Percentiles rank a stretch among this genome's conserved stretches.
Evolutionary conservation across 352 stramenopile species (phyloP).

Genomic region (Phytophthora pistaciae): DNA sequence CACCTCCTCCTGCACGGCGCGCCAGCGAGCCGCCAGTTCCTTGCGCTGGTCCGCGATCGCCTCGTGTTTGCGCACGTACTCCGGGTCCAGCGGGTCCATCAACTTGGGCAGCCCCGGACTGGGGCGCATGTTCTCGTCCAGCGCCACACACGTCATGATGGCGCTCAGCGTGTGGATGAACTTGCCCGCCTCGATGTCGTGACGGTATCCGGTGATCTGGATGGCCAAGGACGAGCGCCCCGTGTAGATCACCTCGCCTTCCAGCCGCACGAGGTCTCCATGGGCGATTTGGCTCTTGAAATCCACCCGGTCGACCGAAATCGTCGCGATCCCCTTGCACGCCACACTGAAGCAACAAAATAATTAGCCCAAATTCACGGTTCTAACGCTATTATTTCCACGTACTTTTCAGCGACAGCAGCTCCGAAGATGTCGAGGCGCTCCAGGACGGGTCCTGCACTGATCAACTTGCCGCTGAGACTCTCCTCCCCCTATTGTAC

Average conservation of each 20-base stretch:
- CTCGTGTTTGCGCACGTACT: slow-evolving; percentile 60
- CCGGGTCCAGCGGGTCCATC: slow-evolving; percentile 43
- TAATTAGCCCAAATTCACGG: not conserved
- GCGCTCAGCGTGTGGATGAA: slow-evolving; percentile 75
- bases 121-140: slow-evolving; percentile 72
- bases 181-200: slow-evolving; percentile 72
- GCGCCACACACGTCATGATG: slow-evolving; percentile 77
- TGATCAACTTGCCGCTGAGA: slow-evolving; percentile 60
- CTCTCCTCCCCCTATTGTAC: slow-evolving; percentile 55
- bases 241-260: slow-evolving; percentile 71
- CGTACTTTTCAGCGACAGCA: slow-evolving; percentile 71
- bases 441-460: slow-evolving; percentile 57
- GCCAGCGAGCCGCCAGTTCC: slow-evolving; percentile 67
- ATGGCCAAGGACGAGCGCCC: slow-evolving; percentile 67
- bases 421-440: slow-evolving; percentile 72
- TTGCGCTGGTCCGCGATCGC: slow-evolving; percentile 71
- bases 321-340: slow-evolving; percentile 67
- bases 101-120: slow-evolving; percentile 61
- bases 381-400: not conserved
- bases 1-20: slow-evolving; percentile 70
- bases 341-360: slow-evolving; percentile 42
- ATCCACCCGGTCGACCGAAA: slow-evolving; percentile 75
- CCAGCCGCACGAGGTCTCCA: slow-evolving; percentile 68
- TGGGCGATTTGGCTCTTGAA: slow-evolving; percentile 73
- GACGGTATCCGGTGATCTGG: slow-evolving; percentile 72